phyloP scores from a whole-genome alignment of 306 rosid species.

The Dryas octopetala region DNA sequence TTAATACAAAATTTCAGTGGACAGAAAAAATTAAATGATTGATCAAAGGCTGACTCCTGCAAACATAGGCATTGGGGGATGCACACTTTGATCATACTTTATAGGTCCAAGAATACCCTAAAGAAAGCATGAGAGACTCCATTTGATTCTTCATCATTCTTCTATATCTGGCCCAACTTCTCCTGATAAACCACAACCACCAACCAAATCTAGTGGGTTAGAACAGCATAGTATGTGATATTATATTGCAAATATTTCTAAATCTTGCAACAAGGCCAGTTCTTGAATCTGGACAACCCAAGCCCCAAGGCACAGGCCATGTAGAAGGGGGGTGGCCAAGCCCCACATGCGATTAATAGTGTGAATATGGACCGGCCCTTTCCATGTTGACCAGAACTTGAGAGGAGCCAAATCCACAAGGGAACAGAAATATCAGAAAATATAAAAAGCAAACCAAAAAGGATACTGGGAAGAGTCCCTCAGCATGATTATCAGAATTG shows the following conservation, averaged over 20 bases:
- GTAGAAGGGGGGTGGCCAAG: not conserved
- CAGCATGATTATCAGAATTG: not conserved
- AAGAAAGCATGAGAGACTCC: not conserved
- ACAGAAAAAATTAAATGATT: not conserved
- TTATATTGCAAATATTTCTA: not conserved
- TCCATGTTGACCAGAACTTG: not conserved
- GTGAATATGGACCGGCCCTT: not conserved
- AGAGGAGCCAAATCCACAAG: not conserved
- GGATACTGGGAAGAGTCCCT: not conserved
- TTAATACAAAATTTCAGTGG: conserved; percentile 26
- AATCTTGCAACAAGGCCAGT: not conserved
- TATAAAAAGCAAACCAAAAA: not conserved
- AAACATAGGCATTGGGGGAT: not conserved
- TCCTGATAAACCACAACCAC: conserved; percentile 60
- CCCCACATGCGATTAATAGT: not conserved
- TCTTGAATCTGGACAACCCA: not conserved
- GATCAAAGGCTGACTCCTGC: conserved; percentile 1
- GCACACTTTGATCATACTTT: not conserved
- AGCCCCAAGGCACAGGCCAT: not conserved
- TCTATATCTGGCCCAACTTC: conserved; percentile 69
- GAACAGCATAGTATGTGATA: conserved; percentile 2
- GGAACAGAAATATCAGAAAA: not conserved
- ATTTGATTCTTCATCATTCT: not conserved
- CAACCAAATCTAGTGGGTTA: conserved; percentile 10
- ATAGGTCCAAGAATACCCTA: not conserved